Conservation (phyloP, 495 filamentous ascomycete genomes). For the Aspergillus baeticus region DNA sequence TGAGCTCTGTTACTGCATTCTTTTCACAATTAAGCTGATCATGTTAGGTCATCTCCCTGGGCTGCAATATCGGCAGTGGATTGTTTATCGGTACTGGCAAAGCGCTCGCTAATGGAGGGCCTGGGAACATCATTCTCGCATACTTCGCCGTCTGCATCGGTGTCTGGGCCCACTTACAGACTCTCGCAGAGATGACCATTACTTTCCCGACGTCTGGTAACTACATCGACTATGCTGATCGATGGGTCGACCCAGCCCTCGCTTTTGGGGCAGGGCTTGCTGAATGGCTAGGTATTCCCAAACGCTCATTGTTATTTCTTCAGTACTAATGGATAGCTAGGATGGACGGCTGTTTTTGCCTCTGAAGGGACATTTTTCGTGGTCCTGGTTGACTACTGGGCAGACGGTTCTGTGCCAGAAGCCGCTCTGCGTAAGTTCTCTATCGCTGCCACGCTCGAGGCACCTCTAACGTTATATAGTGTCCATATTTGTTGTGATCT, state of each 20-base stretch:
- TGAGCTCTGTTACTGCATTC: not conserved
- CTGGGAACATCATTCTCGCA: constrained; percentile 27
- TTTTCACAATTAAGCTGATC: not conserved
- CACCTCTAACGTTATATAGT: not conserved
- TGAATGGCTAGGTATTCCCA: constrained; percentile 22
- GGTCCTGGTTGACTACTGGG: constrained; percentile 31
- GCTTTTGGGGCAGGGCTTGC: constrained; percentile 32
- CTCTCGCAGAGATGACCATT: constrained; percentile 31
- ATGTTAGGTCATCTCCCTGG: constrained; percentile 28
- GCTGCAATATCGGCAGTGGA: constrained; percentile 28
- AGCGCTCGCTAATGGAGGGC: constrained; percentile 23
- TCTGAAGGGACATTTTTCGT: constrained; percentile 28
- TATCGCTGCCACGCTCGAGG: not conserved
- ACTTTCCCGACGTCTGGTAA: constrained; percentile 31
- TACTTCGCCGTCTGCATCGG: constrained; percentile 27
- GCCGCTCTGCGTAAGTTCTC: constrained; percentile 18
- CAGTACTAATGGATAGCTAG: not conserved
- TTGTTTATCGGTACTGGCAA: constrained; percentile 31
- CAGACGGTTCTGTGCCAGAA: constrained; percentile 18
- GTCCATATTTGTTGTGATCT: constrained; percentile 11
- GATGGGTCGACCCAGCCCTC: constrained; percentile 32
- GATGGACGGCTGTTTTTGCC: constrained; percentile 31
- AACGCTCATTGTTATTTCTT: not conserved
- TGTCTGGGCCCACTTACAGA: constrained; percentile 30
- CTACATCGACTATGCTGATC: constrained; percentile 33